Evolutionary conservation across 768 basidiomycete genomes (phyloP), one percentile per base, ranked within the genome.

Genomic region (Rhodotorula taiwanensis): DNA sequence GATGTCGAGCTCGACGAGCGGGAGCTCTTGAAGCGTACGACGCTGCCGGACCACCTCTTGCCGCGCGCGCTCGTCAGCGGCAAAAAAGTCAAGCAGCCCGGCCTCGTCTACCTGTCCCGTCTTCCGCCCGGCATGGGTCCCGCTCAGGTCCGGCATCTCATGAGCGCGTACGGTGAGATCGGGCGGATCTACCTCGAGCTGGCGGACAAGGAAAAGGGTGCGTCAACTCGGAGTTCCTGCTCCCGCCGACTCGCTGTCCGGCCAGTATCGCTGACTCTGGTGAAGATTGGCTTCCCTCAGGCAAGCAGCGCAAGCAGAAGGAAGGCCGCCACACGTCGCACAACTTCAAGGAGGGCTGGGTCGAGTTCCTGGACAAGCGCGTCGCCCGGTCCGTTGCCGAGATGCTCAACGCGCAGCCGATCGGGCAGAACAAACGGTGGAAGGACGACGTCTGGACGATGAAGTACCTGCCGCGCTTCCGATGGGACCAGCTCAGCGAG

Each of bases 361-460:
- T 98, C 45, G 95, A 99, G 76, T 97, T 98, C 79, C 85, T 86
- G 69, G 88, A 97, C 77, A 98, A 98, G 77, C 84, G 83, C 51
- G 79, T 97, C 48, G 95, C 92, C 0, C 83, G 92, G 25, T 84
- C 84, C 43, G 86, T 93, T 14, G 94, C 94, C 13, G 89, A 84
- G 59, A 90, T 98, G 89, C 79, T 99, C 68, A 99, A 99, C 74
- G 95, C 93, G 3, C 86, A 92, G 72, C 83, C 90, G 2, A 92
- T 99, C 63, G 95, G 94, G 33, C 74, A 90, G 75, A 86, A 87
- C 9, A 81, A 84, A 4, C 80, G 89, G 61, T 97, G 90, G 89
- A 80, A 89, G 74, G 94, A 98, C 73, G 95, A 99, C 69, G 85
- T 99, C 13, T 99, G 95, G 95, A 97, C 95, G 60, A 94, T 98